Percentiles rank a stretch among this genome's conserved stretches.
Conservation (phyloP, 2,329 filamentous ascomycete species). For the Aspergillus sp. region DNA sequence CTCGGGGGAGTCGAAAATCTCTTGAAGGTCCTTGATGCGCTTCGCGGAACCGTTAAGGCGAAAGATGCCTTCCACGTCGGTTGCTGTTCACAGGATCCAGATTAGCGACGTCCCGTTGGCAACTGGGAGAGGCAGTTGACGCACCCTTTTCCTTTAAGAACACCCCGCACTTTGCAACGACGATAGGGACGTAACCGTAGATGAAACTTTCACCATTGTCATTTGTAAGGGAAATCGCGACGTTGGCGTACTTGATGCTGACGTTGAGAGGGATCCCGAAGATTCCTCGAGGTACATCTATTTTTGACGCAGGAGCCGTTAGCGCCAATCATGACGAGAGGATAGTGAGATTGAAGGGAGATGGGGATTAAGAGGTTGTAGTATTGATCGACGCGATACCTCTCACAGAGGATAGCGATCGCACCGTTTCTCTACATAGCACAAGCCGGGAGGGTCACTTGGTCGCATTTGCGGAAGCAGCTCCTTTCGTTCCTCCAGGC, state of each 20-base stretch:
- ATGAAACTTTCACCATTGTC: constrained; percentile 92
- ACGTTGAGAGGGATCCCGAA: constrained; percentile 90
- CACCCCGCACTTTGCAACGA: constrained; percentile 95
- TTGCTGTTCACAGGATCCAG: constrained; percentile 53
- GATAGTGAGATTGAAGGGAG: too few relatives aligned
- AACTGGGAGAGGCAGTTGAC: constrained; percentile 15
- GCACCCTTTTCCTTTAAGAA: constrained; percentile 96
- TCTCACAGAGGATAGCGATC: too few relatives aligned
- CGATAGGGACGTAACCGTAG: constrained; percentile 96
- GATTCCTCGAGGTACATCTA: constrained; percentile 59
- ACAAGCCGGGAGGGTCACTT: background rate
- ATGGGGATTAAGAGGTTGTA: too few relatives aligned
- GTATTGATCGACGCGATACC: too few relatives aligned
- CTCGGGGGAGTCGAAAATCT: constrained; percentile 86
- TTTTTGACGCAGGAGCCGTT: background rate
- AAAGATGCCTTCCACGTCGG: constrained; percentile 92
- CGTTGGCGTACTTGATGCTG: constrained; percentile 96
- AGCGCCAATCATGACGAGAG: too few relatives aligned
- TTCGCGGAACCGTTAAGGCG: constrained; percentile 93
- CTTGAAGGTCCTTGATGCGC: constrained; percentile 93
- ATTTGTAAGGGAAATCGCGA: constrained; percentile 92
- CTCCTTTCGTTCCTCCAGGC: background rate
- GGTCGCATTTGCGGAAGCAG: background rate
- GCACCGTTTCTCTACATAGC: background rate
- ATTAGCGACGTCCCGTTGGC: constrained; percentile 14